Base-by-base conservation (phyloP, 2,329 filamentous ascomycete genomes). In the Setomelanomma holmii region DNA sequence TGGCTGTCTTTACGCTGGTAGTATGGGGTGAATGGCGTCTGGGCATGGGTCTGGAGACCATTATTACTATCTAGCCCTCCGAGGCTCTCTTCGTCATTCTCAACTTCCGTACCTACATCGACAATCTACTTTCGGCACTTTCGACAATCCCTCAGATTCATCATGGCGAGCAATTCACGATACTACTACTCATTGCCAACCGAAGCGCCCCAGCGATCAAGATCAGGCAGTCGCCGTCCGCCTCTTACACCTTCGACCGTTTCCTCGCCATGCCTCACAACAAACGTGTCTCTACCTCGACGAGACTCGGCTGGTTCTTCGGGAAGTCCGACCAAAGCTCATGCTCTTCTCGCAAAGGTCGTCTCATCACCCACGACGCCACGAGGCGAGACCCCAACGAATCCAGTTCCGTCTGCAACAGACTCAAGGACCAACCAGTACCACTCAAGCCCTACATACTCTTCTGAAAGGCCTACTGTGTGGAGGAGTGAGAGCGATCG, bases 171-270 rank as follows among this genome's bases (percentile, higher is more conserved):
- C 64, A 63, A 69, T 58, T 56, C 52, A 50, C 63, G 65, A 56
- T 73, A 72, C 63, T 75, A 75, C 67, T 73, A 71, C 58, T 71
- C 72, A 49, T 68, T 75, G 24, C 71, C 72, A 40, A 69, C 70
- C 22, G 71, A 70, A 49, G 64, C 71, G 51, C 71, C 73, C 30
- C 60, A 67, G 43, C 67, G 63, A 51, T 66, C 64, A 42, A 65
- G 68, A 63, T 66, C 71, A 62, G 68, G 62, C 64, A 73, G 66
- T 61, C 73, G 75, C 51, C 75, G 76, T 40, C 75, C 75, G 50
- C 76, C 77, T 66, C 70, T 79, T 50, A 78, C 76, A 44, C 76
- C 76, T 54, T 77, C 77, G 22, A 78, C 75, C 40, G 75, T 78
- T 30, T 78, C 76, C 33, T 77, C 77, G 43, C 75, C 77, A 49